Conservation (phyloP, 1,139 yeast genomes). For the Cylindricascospora bacillispora region DNA sequence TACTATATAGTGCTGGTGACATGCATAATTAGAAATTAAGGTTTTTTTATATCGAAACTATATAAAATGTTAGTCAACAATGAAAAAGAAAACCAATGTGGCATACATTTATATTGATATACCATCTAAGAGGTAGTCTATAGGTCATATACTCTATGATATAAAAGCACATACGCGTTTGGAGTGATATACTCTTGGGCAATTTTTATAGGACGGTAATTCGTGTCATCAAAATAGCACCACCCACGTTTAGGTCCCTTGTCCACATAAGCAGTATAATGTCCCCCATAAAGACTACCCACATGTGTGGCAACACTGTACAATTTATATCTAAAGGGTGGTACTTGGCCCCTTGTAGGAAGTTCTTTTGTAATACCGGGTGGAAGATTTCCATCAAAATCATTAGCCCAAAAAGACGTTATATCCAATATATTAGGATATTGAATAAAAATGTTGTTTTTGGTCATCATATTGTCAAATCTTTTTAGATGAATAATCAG, state of each 20-base stretch:
- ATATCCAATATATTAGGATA: constrained; percentile 45
- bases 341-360: constrained; percentile 61
- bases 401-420: constrained; percentile 68
- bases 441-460: constrained; percentile 27
- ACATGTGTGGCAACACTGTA: constrained; percentile 84
- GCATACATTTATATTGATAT: background rate
- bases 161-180: constrained; percentile 71
- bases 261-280: constrained; percentile 75
- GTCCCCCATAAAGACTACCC: constrained; percentile 79
- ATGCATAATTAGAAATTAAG: too few relatives aligned
- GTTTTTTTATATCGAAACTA: too few relatives aligned
- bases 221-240: constrained; percentile 25
- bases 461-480: constrained; percentile 37
- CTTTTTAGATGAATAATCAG: constrained; percentile 70
- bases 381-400: constrained; percentile 26
- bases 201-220: constrained; percentile 18
- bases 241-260: constrained; percentile 38
- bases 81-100: too few relatives aligned
- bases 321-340: constrained; percentile 69
- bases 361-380: constrained; percentile 30
- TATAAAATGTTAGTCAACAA: too few relatives aligned
- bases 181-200: constrained; percentile 23
- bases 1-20: too few relatives aligned
- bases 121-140: background rate
- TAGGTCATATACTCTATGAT: constrained; percentile 24